A percentile compares a stretch with the other conserved stretches of the same genome.
phyloP scores from a whole-genome alignment of 495 filamentous ascomycete species.

The Trichoderma asperelloides region DNA sequence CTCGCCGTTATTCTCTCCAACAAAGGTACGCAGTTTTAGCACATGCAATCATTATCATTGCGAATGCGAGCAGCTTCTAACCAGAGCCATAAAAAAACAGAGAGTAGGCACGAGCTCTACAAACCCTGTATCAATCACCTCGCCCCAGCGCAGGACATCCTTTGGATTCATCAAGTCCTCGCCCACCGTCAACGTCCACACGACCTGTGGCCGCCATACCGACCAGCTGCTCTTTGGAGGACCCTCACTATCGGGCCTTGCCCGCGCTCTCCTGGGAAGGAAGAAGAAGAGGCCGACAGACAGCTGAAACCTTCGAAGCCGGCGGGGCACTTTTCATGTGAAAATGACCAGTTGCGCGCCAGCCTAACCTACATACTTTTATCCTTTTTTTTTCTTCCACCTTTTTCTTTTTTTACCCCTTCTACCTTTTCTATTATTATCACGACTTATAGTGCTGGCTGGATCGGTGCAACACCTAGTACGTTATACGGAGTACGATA shows the following conservation, averaged over 20 bases:
- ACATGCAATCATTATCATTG: neutral
- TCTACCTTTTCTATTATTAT: neutral
- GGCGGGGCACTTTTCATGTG: neutral
- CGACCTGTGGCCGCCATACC: conserved; percentile 25
- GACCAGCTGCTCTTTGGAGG: conserved; percentile 26
- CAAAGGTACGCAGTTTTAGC: neutral
- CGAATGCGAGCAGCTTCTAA: neutral
- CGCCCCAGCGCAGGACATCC: neutral
- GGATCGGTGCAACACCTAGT: conserved; percentile 1
- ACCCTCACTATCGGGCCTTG: neutral
- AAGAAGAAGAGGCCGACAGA: neutral
- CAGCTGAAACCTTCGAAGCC: neutral
- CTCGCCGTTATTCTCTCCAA: neutral
- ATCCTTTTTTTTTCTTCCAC: neutral
- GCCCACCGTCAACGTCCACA: conserved; percentile 26
- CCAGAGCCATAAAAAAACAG: neutral
- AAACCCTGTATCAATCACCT: neutral
- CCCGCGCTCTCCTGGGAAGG: neutral
- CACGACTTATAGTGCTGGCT: conserved; percentile 2
- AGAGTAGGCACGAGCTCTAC: neutral
- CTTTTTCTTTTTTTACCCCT: neutral
- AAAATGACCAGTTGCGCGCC: neutral
- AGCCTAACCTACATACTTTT: no score
- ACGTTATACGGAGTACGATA: conserved; percentile 5
- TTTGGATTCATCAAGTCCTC: conserved; percentile 12